These are phyloP conservation scores for Debaryomyces prosopidis DNA, from an alignment of 805 yeast genomes.

Conservation along the genomic window DNA sequence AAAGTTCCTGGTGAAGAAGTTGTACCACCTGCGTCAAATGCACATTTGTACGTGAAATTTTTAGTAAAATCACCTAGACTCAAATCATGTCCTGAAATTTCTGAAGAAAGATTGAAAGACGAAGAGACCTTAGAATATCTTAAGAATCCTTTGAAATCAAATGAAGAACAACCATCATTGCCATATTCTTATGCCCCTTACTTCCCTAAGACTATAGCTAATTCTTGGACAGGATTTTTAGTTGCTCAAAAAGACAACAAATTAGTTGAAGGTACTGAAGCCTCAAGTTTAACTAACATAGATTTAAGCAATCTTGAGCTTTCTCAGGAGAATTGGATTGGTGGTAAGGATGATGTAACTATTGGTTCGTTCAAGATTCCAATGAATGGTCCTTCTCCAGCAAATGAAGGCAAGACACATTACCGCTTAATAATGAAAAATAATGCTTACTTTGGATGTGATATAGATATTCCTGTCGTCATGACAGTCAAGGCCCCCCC, in stretches of 20 bases:
- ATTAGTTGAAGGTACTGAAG: conserved; percentile 62
- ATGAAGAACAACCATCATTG: conserved; percentile 66
- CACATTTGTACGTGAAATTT: conserved; percentile 75
- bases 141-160: conserved; percentile 68
- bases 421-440: conserved; percentile 73
- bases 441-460: conserved; percentile 79
- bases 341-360: conserved; percentile 40
- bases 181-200: conserved; percentile 71
- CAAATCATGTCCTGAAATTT: conserved; percentile 52
- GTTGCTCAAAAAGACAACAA: conserved; percentile 77
- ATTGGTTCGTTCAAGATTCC: conserved; percentile 78
- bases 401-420: conserved; percentile 58
- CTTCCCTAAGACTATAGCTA: conserved; percentile 59
- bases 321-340: conserved; percentile 51
- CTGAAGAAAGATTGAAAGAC: conserved; percentile 47
- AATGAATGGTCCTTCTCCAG: conserved; percentile 77
- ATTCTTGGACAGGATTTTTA: conserved; percentile 68
- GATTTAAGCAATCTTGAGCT: conserved; percentile 58
- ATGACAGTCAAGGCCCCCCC: conserved; percentile 66
- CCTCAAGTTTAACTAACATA: conserved; percentile 50
- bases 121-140: conserved; percentile 64
- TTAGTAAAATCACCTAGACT: conserved; percentile 72
- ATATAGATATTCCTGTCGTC: conserved; percentile 66
- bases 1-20: conserved; percentile 86
- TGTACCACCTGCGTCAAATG: conserved; percentile 64